Base-by-base conservation (phyloP, 2,329 filamentous ascomycete species). In the Clarireedia monteithiana region DNA sequence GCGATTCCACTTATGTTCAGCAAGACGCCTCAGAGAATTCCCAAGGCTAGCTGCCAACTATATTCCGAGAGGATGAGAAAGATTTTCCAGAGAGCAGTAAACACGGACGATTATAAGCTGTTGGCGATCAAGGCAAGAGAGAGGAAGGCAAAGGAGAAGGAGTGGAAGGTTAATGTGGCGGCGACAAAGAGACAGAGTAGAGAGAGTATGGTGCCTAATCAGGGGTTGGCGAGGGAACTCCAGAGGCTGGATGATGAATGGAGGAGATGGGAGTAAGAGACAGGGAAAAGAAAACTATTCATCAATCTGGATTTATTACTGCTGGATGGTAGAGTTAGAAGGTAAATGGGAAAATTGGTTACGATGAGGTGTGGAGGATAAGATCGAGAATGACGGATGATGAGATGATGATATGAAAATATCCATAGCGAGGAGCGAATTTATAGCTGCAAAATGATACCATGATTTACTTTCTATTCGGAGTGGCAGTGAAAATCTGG, bases 31-130 rank as follows among this genome's bases (percentile, higher is more conserved):
- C 75, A 77, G 12, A 70, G 86, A 5, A 75, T 79, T 2, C 68
- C 74, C 0, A 71, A 75, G 62, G 80, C 74, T 27, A 79, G 76
- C 23, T 96, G 91, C 67, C 88, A 92, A 69, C 77, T 96, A 2
- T 95, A 94, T 68, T 91, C 88, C 45, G 72, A 79, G 4, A 80
- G 86, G 15, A 96, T 96, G 89, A 79, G 90, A 42, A 77, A 79
- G 0, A 77, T 89, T 1, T 95, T 95, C 67, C 71, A 74, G 27
- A 77, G 82, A 30, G 85, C 87, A 0, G 84, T 89, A 46, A 74
- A 79, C 55, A 77, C 78, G 38, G 80, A 86, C 52, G 88, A 95
- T 65, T 77, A 85, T 56, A 75, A 76, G 24, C 85, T 84, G 60
- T 70, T 96, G 40, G 74, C 77, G 44, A 63, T 60, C 23, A 81